Conservation (phyloP, 139 green algal genomes). For the Auxenochlorella protothecoides region DNA sequence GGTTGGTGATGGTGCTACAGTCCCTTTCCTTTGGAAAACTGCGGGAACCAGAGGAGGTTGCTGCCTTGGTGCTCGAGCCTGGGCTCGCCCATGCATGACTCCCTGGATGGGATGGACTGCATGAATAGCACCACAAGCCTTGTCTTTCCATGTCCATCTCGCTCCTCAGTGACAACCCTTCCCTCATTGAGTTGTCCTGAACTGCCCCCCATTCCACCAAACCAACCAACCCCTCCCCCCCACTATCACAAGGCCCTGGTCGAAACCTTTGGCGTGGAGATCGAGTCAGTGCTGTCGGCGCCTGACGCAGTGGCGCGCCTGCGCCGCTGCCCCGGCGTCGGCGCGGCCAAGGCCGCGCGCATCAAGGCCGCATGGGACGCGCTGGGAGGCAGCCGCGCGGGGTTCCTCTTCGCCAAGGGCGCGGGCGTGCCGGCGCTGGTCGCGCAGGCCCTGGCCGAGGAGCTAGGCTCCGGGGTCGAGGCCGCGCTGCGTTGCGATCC, state of each 20-base stretch:
- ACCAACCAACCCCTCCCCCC: neutral
- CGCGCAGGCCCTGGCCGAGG: conserved; percentile 15
- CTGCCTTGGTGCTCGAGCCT: too few species aligned
- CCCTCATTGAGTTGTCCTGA: too few species aligned
- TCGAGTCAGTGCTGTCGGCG: conserved; percentile 23
- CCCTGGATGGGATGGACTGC: too few species aligned
- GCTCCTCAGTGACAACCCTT: too few species aligned
- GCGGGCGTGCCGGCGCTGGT: conserved; percentile 10
- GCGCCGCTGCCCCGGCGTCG: conserved; percentile 9
- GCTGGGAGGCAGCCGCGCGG: conserved; percentile 6
- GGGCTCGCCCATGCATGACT: too few species aligned
- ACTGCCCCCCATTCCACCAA: too few species aligned
- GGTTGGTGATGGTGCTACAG: too few species aligned
- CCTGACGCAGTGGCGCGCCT: conserved; percentile 12
- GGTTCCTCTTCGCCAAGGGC: conserved; percentile 9
- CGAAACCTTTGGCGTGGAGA: conserved; percentile 7
- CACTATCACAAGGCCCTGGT: conserved; percentile 11
- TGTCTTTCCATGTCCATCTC: too few species aligned
- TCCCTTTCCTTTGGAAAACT: too few species aligned
- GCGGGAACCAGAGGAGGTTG: too few species aligned
- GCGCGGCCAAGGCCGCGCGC: conserved; percentile 5
- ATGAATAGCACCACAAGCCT: too few species aligned
- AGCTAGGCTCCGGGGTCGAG: neutral
- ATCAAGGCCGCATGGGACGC: conserved; percentile 30
- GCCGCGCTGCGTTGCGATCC: conserved; percentile 5